These are phyloP conservation scores for Paralagenidium karlingii DNA, from an alignment of 352 stramenopile species.

Conservation along the genomic window DNA sequence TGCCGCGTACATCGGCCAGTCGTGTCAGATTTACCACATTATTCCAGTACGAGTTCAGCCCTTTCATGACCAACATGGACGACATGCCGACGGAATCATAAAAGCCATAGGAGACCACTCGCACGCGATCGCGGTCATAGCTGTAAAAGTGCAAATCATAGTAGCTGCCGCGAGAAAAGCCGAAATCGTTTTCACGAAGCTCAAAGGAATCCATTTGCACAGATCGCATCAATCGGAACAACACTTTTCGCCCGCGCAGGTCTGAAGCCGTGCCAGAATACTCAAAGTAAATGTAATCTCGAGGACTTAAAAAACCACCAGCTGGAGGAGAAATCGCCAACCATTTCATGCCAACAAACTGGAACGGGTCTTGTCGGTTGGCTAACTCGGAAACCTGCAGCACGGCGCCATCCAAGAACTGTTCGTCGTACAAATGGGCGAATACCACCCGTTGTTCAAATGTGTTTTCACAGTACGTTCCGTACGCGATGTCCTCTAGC, in stretches of 20 bases:
- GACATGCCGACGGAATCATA: neutral
- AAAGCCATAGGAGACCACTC: neutral
- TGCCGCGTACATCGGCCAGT: neutral
- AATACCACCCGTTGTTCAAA: slow-evolving; percentile 46
- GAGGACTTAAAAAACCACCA: slow-evolving; percentile 54
- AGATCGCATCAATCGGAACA: slow-evolving; percentile 46
- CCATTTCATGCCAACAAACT: slow-evolving; percentile 68
- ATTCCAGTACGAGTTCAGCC: too few relatives aligned
- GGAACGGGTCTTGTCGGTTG: slow-evolving; percentile 40
- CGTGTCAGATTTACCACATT: neutral
- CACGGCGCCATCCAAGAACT: slow-evolving; percentile 60
- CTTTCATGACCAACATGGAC: neutral
- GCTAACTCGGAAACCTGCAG: slow-evolving; percentile 39
- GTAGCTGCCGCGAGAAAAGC: slow-evolving; percentile 4
- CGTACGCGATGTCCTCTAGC: slow-evolving; percentile 61
- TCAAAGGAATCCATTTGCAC: slow-evolving; percentile 14
- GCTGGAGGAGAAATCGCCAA: slow-evolving; percentile 51
- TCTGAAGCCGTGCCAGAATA: slow-evolving; percentile 44
- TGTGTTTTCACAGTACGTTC: slow-evolving; percentile 38
- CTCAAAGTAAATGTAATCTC: slow-evolving; percentile 45
- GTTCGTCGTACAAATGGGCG: slow-evolving; percentile 52
- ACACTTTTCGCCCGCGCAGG: slow-evolving; percentile 36
- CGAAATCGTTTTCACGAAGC: slow-evolving; percentile 8
- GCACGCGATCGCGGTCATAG: slow-evolving; percentile 8
- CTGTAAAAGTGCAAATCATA: slow-evolving; percentile 7